Evolutionary conservation across 2,329 filamentous ascomycete genomes (phyloP).

Genomic region (Fusarium tanahbumbuense): DNA sequence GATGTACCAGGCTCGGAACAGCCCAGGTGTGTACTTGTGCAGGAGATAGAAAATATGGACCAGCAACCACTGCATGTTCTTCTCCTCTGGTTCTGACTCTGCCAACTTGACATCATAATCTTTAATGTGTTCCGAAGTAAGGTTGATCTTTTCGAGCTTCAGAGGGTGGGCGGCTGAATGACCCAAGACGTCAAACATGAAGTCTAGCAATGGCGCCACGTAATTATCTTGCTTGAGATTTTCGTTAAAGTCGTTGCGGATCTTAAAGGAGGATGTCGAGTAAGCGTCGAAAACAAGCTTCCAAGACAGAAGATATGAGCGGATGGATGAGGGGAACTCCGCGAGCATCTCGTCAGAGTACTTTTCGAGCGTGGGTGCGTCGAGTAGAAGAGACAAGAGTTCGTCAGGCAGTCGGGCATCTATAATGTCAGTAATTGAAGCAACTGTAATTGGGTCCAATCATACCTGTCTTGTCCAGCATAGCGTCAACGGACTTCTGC

Average conservation of each 20-base stretch:
- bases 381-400: conserved; percentile 83
- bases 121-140: conserved; percentile 67
- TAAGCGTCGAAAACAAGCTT: conserved; percentile 90
- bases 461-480: conserved; percentile 74
- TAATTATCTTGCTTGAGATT: conserved; percentile 80
- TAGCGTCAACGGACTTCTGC: conserved; percentile 80
- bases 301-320: conserved; percentile 90
- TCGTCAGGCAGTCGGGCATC: conserved; percentile 83
- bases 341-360: conserved; percentile 74
- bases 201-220: conserved; percentile 76
- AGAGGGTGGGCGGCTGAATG: conserved; percentile 79
- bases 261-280: conserved; percentile 79
- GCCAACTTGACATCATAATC: conserved; percentile 64
- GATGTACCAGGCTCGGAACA: conserved; percentile 88
- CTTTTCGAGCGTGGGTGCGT: conserved; percentile 77
- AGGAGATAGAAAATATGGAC: conserved; percentile 87
- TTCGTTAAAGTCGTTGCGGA: conserved; percentile 83
- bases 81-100: conserved; percentile 71
- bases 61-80: conserved; percentile 84
- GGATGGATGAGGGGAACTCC: conserved; percentile 75
- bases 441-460: accelerated
- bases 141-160: conserved; percentile 76
- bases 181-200: conserved; percentile 86
- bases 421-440: conserved; percentile 28
- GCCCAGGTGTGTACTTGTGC: conserved; percentile 79